These are phyloP conservation scores for Aspergillus fischeri DNA, from an alignment of 2,329 filamentous ascomycete species.

Conservation along the genomic window DNA sequence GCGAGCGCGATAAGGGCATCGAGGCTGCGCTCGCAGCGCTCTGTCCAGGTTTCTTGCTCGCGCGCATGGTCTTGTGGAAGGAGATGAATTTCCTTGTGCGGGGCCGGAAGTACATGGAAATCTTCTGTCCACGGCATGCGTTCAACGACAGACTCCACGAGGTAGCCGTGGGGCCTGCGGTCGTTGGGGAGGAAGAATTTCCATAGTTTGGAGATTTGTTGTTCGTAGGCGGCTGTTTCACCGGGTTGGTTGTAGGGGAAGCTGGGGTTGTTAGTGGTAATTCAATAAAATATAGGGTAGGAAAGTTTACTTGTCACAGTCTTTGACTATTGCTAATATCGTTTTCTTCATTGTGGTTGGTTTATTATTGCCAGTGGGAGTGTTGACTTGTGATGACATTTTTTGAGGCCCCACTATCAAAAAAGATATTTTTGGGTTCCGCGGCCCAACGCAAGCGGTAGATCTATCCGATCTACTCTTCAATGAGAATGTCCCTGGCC, in stretches of 20 bases:
- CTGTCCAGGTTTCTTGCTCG: constrained; percentile 2
- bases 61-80: background rate
- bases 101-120: constrained; percentile 1
- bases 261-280: background rate
- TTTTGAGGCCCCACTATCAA: background rate
- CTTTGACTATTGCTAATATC: constrained; percentile 1
- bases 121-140: constrained; percentile 9
- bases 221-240: constrained; percentile 1
- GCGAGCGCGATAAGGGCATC: constrained; percentile 1
- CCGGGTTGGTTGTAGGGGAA: constrained; percentile 6
- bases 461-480: background rate
- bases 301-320: constrained; percentile 3
- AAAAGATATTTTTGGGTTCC: background rate
- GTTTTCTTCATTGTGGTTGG: background rate
- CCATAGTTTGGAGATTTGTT: constrained; percentile 2
- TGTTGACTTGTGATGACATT: background rate
- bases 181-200: constrained; percentile 9
- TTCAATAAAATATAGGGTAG: background rate
- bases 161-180: constrained; percentile 5
- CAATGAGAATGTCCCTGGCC: background rate
- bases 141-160: constrained; percentile 2
- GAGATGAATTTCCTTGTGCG: constrained; percentile 4
- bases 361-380: background rate
- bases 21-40: background rate
- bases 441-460: background rate